Conservation (phyloP, 2,329 filamentous ascomycete genomes). For the Pestalotiopsis sp. region DNA sequence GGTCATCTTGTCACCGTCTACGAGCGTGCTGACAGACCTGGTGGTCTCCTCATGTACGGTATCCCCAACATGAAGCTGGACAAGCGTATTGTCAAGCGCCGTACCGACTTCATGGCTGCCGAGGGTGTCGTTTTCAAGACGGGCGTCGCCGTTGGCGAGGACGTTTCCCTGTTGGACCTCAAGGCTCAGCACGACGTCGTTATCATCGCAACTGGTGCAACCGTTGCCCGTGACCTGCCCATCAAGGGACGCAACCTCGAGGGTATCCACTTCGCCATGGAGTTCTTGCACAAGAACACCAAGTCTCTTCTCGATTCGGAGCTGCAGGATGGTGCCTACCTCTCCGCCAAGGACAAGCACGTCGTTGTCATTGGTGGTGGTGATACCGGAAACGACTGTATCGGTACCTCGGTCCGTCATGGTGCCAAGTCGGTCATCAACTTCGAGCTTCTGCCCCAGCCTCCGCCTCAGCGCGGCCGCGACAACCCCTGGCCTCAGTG, state of each 20-base stretch:
- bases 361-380: conserved; percentile 97
- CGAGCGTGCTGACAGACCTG: conserved; percentile 87
- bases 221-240: conserved; percentile 88
- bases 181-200: conserved; percentile 79
- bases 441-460: conserved; percentile 93
- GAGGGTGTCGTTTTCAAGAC: conserved; percentile 87
- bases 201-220: conserved; percentile 89
- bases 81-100: conserved; percentile 94
- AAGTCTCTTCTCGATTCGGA: conserved; percentile 95
- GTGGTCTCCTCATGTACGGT: conserved; percentile 95
- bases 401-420: conserved; percentile 93
- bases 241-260: conserved; percentile 87
- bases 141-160: conserved; percentile 76
- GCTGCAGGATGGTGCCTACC: conserved; percentile 81
- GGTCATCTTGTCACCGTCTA: conserved; percentile 89
- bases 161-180: conserved; percentile 71
- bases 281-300: conserved; percentile 96
- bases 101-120: conserved; percentile 90
- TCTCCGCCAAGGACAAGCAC: conserved; percentile 93
- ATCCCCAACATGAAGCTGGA: conserved; percentile 99
- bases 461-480: conserved; percentile 82
- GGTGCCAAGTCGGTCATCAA: conserved; percentile 95
- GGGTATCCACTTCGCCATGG: conserved; percentile 95
- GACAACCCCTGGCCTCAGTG: conserved; percentile 99
- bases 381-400: conserved; percentile 97